These are phyloP conservation scores for Ogataea paradorogensis DNA, from an alignment of 805 yeast genomes.

Conservation along the genomic window DNA sequence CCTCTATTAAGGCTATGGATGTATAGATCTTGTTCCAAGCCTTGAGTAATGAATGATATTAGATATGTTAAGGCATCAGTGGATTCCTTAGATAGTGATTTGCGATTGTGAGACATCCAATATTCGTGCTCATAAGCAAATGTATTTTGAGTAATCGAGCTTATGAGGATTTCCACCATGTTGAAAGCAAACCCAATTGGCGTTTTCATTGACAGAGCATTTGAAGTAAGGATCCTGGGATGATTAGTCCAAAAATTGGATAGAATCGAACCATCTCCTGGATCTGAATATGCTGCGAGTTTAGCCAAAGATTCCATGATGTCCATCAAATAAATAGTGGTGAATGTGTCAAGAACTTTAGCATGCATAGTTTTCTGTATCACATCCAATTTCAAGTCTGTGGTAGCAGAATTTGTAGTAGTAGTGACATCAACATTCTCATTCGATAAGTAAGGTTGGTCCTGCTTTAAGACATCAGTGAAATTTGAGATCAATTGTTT, in stretches of 20 bases:
- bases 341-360: constrained; percentile 49
- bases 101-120: too few relatives aligned
- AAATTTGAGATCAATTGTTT: constrained; percentile 26
- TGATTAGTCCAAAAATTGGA: constrained; percentile 35
- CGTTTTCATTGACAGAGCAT: constrained; percentile 49
- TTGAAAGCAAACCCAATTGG: constrained; percentile 52
- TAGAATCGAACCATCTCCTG: constrained; percentile 25
- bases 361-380: constrained; percentile 40
- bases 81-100: constrained; percentile 14
- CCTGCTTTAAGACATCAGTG: constrained; percentile 29
- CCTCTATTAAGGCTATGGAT: constrained; percentile 53
- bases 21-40: constrained; percentile 41
- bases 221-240: constrained; percentile 35
- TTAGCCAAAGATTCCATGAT: constrained; percentile 47
- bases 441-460: constrained; percentile 24
- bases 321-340: constrained; percentile 52
- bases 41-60: constrained; percentile 34
- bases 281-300: constrained; percentile 22
- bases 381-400: constrained; percentile 20
- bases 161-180: constrained; percentile 50
- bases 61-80: constrained; percentile 23
- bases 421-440: constrained; percentile 11
- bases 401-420: constrained; percentile 14
- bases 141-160: constrained; percentile 35
- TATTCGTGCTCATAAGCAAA: constrained; percentile 30